phyloP scores from a whole-genome alignment of 78 protist species.

The Kipferlia bialata region DNA sequence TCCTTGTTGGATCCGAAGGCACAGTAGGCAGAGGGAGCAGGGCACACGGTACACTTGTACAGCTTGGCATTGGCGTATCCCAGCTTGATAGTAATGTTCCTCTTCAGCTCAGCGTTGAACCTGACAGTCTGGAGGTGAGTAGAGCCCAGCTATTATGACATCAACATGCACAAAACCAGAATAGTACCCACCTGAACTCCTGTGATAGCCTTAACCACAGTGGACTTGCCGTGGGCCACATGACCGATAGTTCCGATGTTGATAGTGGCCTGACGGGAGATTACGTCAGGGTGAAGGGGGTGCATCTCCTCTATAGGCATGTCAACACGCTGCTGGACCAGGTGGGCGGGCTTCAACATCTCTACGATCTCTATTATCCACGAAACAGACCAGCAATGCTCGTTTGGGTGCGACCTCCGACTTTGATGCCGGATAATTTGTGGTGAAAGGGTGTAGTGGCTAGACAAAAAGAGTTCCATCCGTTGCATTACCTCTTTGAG shows the following conservation, averaged over 20 bases:
- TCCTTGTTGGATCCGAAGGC: constrained; percentile 7
- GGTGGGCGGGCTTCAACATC: no score
- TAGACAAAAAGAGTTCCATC: no score
- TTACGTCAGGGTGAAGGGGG: constrained; percentile 80
- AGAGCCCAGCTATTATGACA: constrained; percentile 24
- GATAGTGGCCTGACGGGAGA: constrained; percentile 94
- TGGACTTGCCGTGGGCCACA: constrained; percentile 99
- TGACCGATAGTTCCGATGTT: constrained; percentile 98
- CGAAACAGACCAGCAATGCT: no score
- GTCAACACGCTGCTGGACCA: no score
- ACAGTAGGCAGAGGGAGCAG: constrained; percentile 42
- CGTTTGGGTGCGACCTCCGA: no score
- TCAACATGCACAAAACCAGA: not conserved
- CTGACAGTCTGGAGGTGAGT: constrained; percentile 42
- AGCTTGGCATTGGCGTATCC: constrained; percentile 99
- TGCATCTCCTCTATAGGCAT: constrained; percentile 40
- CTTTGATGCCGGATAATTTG: no score
- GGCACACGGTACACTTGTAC: constrained; percentile 56
- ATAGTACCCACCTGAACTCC: constrained; percentile 62
- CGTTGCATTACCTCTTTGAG: no score
- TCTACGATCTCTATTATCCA: no score
- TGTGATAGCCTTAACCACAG: constrained; percentile 94
- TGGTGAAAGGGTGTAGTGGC: no score
- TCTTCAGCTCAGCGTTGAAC: constrained; percentile 88
- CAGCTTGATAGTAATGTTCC: constrained; percentile 97